These are phyloP conservation scores for Butyriboletus appendiculatus DNA, from an alignment of 1,284 basidiomycete species.

Conservation along the genomic window DNA sequence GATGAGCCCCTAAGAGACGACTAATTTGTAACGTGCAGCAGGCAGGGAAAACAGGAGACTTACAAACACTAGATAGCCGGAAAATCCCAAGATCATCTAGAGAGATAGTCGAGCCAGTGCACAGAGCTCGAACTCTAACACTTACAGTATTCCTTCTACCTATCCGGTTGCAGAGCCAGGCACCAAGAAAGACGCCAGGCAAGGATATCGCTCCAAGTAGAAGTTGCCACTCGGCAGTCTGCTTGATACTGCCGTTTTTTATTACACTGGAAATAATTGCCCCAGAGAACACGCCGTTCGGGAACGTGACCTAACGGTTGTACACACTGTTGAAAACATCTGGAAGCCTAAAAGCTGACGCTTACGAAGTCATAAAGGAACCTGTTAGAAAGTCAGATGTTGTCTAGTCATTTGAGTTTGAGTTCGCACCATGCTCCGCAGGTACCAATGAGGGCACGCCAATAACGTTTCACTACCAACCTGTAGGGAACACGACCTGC, in stretches of 20 bases:
- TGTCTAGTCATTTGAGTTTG: background rate
- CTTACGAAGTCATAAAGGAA: slow-evolving; percentile 75
- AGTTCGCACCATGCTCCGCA: slow-evolving; percentile 63
- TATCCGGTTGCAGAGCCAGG: slow-evolving; percentile 61
- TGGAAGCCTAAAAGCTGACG: background rate
- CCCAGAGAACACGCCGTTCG: slow-evolving; percentile 69
- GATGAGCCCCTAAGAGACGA: slow-evolving; percentile 45
- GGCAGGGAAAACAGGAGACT: slow-evolving; percentile 7
- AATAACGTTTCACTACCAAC: slow-evolving; percentile 67
- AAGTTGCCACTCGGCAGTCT: slow-evolving; percentile 71
- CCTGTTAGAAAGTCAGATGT: slow-evolving; percentile 39
- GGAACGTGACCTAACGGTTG: slow-evolving; percentile 57
- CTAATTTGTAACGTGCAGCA: background rate
- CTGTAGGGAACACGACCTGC: slow-evolving; percentile 61
- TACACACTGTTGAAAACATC: background rate
- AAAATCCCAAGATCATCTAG: slow-evolving; percentile 75
- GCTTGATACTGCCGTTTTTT: slow-evolving; percentile 52
- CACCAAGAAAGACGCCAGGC: slow-evolving; percentile 65
- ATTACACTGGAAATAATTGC: slow-evolving; percentile 66
- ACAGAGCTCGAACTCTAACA: slow-evolving; percentile 1
- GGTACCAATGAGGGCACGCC: slow-evolving; percentile 68
- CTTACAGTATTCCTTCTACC: slow-evolving; percentile 63
- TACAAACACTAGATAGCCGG: slow-evolving; percentile 72
- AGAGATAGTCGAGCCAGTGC: background rate
- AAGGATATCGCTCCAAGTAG: slow-evolving; percentile 67